phyloP scores from a whole-genome alignment of 805 yeast species.

The Cyberlindnera maritima region DNA sequence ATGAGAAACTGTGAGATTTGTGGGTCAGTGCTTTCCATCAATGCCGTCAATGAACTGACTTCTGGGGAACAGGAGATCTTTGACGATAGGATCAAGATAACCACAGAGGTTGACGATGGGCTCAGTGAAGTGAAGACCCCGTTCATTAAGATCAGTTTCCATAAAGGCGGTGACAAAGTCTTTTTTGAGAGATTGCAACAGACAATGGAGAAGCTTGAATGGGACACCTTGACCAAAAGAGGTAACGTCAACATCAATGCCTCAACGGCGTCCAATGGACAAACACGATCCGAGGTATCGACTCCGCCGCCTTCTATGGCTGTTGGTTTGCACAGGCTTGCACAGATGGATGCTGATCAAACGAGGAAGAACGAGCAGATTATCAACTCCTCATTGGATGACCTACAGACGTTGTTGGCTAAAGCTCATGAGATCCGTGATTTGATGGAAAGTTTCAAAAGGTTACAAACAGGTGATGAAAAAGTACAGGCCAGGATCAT shows the following conservation, averaged over 20 bases:
- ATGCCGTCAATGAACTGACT: constrained; percentile 23
- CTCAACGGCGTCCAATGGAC: constrained; percentile 6
- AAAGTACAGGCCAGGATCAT: constrained; percentile 6
- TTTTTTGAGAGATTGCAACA: constrained; percentile 47
- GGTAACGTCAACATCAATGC: constrained; percentile 30
- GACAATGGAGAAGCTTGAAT: constrained; percentile 46
- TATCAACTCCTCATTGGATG: constrained; percentile 68
- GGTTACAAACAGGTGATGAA: constrained; percentile 28
- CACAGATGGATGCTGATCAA: constrained; percentile 51
- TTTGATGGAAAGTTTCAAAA: constrained; percentile 42
- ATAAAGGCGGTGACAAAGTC: constrained; percentile 60
- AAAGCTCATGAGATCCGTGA: constrained; percentile 70
- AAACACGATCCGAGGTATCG: constrained; percentile 11
- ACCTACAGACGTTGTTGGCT: constrained; percentile 72
- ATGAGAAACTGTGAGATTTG: constrained; percentile 83
- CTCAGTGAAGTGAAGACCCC: constrained; percentile 15
- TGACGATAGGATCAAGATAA: constrained; percentile 32
- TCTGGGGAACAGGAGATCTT: constrained; percentile 25
- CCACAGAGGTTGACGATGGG: constrained; percentile 32
- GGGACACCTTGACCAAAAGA: constrained; percentile 40
- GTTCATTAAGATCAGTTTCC: constrained; percentile 69
- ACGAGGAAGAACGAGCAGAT: constrained; percentile 58
- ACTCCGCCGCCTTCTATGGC: constrained; percentile 27
- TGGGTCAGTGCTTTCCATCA: constrained; percentile 51
- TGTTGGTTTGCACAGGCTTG: constrained; percentile 72